A percentile compares a stretch with the other conserved stretches of the same genome.
Evolutionary conservation across 2,329 filamentous ascomycete genomes (phyloP).

Genomic region (Talaromyces sp.): DNA sequence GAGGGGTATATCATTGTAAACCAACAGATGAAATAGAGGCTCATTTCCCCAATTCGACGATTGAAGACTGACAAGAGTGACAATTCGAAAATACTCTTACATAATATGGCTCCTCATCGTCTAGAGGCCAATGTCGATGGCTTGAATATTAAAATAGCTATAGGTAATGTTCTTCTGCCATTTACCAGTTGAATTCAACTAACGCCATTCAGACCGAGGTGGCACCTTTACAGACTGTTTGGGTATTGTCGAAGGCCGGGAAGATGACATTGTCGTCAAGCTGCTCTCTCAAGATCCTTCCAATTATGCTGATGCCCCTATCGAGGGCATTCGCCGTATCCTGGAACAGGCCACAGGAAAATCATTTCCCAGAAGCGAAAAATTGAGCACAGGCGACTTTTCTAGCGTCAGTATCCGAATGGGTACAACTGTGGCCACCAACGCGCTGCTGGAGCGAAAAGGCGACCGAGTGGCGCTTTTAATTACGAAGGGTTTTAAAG

Average conservation of each 20-base stretch:
- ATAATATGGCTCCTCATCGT: conserved; percentile 19
- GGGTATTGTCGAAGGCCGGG: conserved; percentile 54
- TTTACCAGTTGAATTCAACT: not conserved
- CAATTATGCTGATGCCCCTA: conserved; percentile 52
- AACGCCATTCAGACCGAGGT: conserved; percentile 55
- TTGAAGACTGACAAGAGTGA: not conserved
- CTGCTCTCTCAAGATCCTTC: conserved; percentile 26
- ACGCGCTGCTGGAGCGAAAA: conserved; percentile 79
- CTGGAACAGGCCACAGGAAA: conserved; percentile 20
- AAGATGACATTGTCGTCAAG: conserved; percentile 27
- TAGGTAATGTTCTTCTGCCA: conserved; percentile 15
- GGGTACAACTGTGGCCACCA: conserved; percentile 88
- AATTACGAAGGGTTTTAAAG: conserved; percentile 77
- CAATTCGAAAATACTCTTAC: not conserved
- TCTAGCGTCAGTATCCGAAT: conserved; percentile 57
- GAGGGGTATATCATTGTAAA: not conserved
- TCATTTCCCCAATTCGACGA: not conserved
- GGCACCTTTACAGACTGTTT: conserved; percentile 93
- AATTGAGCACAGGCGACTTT: conserved; percentile 18
- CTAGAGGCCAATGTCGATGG: conserved; percentile 14
- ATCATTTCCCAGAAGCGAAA: conserved; percentile 18
- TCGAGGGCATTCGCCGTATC: conserved; percentile 78
- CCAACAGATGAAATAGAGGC: not conserved
- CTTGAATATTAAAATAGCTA: conserved; percentile 22
- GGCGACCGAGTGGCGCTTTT: conserved; percentile 79